Conservation (phyloP, 2,329 filamentous ascomycete species). For the Nakataea oryzae region DNA sequence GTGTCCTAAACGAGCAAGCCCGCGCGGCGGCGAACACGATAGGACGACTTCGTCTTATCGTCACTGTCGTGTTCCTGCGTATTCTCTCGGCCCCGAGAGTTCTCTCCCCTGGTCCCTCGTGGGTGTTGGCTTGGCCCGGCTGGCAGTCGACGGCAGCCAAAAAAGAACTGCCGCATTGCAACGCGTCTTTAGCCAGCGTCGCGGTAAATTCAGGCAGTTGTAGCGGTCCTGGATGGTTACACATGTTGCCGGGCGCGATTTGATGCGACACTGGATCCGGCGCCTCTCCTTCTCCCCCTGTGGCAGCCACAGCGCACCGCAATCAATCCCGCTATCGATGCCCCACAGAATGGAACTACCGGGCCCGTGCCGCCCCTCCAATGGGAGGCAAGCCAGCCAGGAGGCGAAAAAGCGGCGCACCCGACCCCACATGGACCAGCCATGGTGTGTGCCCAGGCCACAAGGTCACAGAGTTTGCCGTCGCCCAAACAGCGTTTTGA, state of each 20-base stretch:
- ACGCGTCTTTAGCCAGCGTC: background rate
- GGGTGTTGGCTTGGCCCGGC: too few relatives aligned
- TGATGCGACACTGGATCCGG: too few relatives aligned
- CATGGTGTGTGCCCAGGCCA: background rate
- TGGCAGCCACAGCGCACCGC: background rate
- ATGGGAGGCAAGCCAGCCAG: conserved; percentile 1
- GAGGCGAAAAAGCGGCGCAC: conserved; percentile 4
- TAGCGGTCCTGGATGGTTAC: too few relatives aligned
- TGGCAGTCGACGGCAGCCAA: background rate
- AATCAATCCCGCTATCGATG: background rate
- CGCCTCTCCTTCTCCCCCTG: background rate
- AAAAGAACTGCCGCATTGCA: too few relatives aligned
- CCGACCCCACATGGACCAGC: background rate
- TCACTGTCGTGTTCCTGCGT: background rate
- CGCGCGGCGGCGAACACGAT: too few relatives aligned
- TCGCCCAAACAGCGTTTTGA: conserved; percentile 15
- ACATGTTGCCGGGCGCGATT: background rate
- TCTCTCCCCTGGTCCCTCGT: too few relatives aligned
- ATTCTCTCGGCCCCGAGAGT: too few relatives aligned
- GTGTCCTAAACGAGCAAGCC: too few relatives aligned
- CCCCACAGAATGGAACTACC: background rate
- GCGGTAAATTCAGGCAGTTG: background rate
- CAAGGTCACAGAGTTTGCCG: background rate
- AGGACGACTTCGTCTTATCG: background rate
- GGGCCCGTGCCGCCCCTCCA: background rate